Evolutionary conservation across 2,329 filamentous ascomycete genomes (phyloP), one percentile per base, ranked within the genome.

Genomic region (Fusarium circinatum): DNA sequence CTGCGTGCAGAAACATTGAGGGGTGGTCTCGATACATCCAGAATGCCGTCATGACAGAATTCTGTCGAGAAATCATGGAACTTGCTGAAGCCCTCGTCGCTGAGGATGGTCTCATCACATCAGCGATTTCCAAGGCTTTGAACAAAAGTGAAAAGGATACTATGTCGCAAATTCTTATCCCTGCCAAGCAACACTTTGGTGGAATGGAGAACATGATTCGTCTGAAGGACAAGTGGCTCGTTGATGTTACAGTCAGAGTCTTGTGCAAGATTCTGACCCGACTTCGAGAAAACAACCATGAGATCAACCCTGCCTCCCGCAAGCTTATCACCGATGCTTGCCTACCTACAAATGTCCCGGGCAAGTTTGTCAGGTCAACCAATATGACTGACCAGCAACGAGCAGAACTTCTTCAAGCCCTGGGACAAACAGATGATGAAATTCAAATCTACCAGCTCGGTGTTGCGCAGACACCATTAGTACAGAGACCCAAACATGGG

Each of bases 51-150:
- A 95, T 99, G 94, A 92, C 95, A 77, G 92, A 98, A 65, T 98
- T 98, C 78, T 98, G 95, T 79, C 92, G 96, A 74, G 94, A 98
- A 79, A 93, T 94, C 20, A 99, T 99, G 90, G 94, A 98, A 77
- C 93, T 98, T 79, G 95, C 96, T 2, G 94, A 97, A 78, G 88
- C 89, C 41, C 87, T 98, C 4, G 93, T 98, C 79, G 91, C 94
- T 45, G 92, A 98, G 76, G 96, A 97, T 80, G 92, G 91, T 57
- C 89, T 98, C 66, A 91, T 99, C 71, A 90, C 94, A 5, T 93
- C 92, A 51, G 93, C 93, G 18, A 80, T 80, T 39, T 80, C 94
- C 15, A 81, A 80, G 28, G 80, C 81, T 10, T 68, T 79, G 17
- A 79, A 78, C 14, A 81, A 80, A 61, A 82, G 77, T 42, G 81